Conservation (phyloP, 306 rosid genomes). For the Cicer cuneatum region DNA sequence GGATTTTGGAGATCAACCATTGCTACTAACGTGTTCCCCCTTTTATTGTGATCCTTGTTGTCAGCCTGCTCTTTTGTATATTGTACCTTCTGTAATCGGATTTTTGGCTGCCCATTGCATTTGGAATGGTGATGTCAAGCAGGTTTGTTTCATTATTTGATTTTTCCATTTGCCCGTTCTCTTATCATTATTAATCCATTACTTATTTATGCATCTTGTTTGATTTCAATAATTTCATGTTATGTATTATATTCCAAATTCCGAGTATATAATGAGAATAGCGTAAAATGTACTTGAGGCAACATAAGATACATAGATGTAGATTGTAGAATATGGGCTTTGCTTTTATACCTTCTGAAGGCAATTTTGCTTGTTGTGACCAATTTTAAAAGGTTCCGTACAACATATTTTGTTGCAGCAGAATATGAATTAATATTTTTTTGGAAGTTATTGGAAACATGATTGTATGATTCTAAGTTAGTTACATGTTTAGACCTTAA, state of each 20-base stretch:
- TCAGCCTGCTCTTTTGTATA: constrained; percentile 97
- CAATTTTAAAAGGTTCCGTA: constrained; percentile 14
- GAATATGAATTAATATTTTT: not conserved
- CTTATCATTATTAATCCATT: not conserved
- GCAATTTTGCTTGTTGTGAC: constrained; percentile 5
- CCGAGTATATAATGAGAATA: not conserved
- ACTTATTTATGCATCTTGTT: constrained; percentile 11
- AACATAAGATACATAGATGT: constrained; percentile 14
- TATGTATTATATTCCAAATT: not conserved
- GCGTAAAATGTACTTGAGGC: not conserved
- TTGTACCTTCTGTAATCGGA: constrained; percentile 92
- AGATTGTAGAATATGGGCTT: not conserved
- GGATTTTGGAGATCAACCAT: constrained; percentile 6
- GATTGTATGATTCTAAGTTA: not conserved
- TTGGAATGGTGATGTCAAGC: constrained; percentile 95
- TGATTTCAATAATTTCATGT: constrained; percentile 31
- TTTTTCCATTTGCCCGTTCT: constrained; percentile 16
- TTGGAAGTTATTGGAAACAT: not conserved
- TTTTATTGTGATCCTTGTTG: constrained; percentile 37
- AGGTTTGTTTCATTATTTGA: constrained; percentile 60
- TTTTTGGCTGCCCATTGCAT: constrained; percentile 89
- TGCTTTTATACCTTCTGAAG: constrained; percentile 1
- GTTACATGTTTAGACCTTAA: not conserved
- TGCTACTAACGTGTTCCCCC: constrained; percentile 28
- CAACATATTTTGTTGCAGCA: not conserved